Evolutionary conservation across 2,329 filamentous ascomycete species (phyloP), one percentile per base, ranked within the genome.

Genomic region (Trichoderma sp.): DNA sequence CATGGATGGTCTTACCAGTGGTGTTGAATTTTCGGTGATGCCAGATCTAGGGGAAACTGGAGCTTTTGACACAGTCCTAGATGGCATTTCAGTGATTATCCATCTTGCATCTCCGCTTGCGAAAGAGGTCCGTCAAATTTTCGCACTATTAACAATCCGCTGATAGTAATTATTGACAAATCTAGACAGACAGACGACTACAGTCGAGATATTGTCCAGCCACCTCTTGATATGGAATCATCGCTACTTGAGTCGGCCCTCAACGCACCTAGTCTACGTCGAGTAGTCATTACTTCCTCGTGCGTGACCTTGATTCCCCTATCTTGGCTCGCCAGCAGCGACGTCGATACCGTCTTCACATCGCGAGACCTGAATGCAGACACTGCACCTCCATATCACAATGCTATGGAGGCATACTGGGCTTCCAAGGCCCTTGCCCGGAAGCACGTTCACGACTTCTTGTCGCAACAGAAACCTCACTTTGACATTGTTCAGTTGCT

Each of bases 201-300:
- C 37, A 58, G 62, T 1, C 35, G 40, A 13, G 59, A 27, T 3
- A 70, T 72, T n/a, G 47, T 71, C 29, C 33, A 68, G 13, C 70
- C 68, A 13, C 68, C 70, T 7, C 62, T 71, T 5, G 63, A 66
- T 1, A 71, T 71, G 70, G 57, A 68, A 4, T 70, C 62, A 4
- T 57, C 35, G 0, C 53, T 72, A 7, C 53, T 72, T 0, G 61
- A 70, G 27, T 70, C 71, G 29, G 71, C 71, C 4, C 29, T 58
- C 29, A 62, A 59, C 19, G 31, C 53, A 14, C 52, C 43, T 2
- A 68, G 49, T 5, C 43, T 72, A 13, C 64, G 65, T n/a, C 63
- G 73, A 63, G 62, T 73, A 27, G 71, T 74, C 1, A 58, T 72
- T n/a, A 71, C 70, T 4, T 71, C 70, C 19, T 72, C 71, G 19